phyloP scores from a whole-genome alignment of 768 basidiomycete genomes.

The Tulasnella calospora region DNA sequence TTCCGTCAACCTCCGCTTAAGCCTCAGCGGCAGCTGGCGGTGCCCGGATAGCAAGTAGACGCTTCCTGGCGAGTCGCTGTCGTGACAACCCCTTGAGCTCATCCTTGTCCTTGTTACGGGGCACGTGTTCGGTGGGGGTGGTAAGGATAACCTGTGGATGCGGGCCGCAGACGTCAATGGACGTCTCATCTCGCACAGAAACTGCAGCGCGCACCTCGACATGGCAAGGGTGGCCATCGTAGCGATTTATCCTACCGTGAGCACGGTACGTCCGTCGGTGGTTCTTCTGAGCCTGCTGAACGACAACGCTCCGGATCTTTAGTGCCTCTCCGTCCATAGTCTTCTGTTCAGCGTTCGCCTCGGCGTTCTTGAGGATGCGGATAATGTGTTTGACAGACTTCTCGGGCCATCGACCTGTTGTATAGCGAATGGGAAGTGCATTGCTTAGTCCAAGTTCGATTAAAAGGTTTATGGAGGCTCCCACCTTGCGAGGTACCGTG shows the following conservation, averaged over 20 bases:
- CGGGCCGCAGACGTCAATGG: neutral
- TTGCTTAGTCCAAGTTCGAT: neutral
- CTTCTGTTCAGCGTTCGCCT: constrained; percentile 98
- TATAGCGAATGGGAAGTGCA: neutral
- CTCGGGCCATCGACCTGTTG: constrained; percentile 96
- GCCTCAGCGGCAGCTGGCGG: neutral
- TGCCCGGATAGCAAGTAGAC: constrained; percentile 47
- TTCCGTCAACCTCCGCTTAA: neutral
- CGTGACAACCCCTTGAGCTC: constrained; percentile 66
- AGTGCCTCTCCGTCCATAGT: constrained; percentile 90
- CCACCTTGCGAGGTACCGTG: constrained; percentile 94
- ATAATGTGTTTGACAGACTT: constrained; percentile 96
- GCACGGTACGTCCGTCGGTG: constrained; percentile 99
- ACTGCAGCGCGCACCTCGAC: constrained; percentile 61
- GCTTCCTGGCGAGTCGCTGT: constrained; percentile 78
- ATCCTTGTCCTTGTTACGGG: constrained; percentile 83
- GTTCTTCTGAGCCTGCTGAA: constrained; percentile 99
- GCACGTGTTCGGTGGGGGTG: constrained; percentile 73
- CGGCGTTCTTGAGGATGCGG: constrained; percentile 95
- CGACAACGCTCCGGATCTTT: constrained; percentile 91
- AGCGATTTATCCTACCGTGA: constrained; percentile 96
- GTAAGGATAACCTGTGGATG: constrained; percentile 56
- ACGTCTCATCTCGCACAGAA: neutral
- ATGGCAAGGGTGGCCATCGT: constrained; percentile 96
- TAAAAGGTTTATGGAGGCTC: constrained; percentile 30